phyloP scores from a whole-genome alignment of 345 rosid species.

The Salix suchowensis region DNA sequence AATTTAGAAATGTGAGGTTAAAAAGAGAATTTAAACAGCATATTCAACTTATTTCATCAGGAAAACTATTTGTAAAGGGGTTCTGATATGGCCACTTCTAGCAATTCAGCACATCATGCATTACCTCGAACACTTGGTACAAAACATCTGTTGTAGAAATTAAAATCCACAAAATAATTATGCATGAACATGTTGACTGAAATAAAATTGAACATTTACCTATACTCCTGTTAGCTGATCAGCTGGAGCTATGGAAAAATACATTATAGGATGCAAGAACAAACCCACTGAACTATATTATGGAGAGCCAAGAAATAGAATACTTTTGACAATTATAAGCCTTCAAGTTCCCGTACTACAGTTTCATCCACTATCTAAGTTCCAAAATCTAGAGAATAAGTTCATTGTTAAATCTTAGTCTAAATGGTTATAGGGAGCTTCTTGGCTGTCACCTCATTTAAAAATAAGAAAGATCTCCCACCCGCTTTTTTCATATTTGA shows the following conservation, averaged over 20 bases:
- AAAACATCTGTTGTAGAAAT: neutral
- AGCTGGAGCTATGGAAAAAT: neutral
- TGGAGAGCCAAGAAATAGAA: neutral
- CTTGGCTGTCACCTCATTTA: neutral
- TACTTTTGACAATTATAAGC: neutral
- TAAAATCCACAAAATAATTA: neutral
- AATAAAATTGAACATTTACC: neutral
- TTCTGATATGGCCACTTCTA: neutral
- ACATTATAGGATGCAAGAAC: neutral
- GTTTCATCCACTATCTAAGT: neutral
- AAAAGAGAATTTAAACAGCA: neutral
- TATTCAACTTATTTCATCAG: neutral
- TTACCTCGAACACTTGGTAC: neutral
- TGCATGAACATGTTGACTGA: neutral
- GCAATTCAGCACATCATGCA: slow-evolving; percentile 2
- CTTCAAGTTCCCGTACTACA: neutral
- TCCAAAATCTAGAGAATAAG: neutral
- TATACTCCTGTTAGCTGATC: neutral
- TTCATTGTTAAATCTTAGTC: neutral
- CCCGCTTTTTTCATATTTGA: neutral
- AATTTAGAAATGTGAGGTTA: slow-evolving; percentile 18
- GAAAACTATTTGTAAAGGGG: neutral
- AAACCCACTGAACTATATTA: neutral
- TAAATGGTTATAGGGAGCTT: neutral
- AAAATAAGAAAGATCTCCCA: neutral